Evolutionary conservation across 306 rosid genomes (phyloP), one percentile per base, ranked within the genome.

Genomic region (Malus sylvestris): DNA sequence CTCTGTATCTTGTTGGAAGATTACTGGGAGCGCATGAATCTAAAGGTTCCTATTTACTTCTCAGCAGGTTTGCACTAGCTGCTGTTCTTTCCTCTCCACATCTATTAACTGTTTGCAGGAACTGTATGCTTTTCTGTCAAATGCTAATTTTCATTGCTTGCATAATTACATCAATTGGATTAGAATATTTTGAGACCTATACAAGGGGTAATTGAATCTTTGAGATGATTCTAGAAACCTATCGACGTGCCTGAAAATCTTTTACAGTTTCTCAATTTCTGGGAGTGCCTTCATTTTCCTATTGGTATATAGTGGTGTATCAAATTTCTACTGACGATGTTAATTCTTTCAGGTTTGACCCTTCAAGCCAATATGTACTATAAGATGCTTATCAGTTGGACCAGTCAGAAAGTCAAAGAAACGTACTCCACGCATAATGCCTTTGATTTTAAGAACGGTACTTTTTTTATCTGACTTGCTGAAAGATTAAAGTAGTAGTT

Each of bases 11-110:
- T 95, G 83, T 86, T 95, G 89, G 97, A 95, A 67, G 95, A 95
- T 82, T 92, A 95, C 80, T 95, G 98, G 97, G 89, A 89, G 78
- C 97, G 98, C 71, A 90, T 89, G 97, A 89, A 88, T 88, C 85
- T 92, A 82, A 88, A 90, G 85, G 83, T 95, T 89, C 98, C 97
- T 44, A 95, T 95, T 71, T 95, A 95, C 80, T 89, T 90, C 82
- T 95, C 97, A 66, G 86, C 97, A 87, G 97, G 98, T 94, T 74
- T 70, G 83, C 55, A 29, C 60, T 35, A n/a, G 67, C 51, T 60
- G 27, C 46, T 60, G 45, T 70, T 44, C 57, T 46, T 55, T 62
- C 4, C 4, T 16, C 25, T 22, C 59, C 59, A 53, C 74, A 52
- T 71, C 49, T 19, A 55, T 61, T 62, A 68, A 49, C 16, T 73